phyloP scores from a whole-genome alignment of 1,139 yeast species.

The Lodderomyces jiufengensis region DNA sequence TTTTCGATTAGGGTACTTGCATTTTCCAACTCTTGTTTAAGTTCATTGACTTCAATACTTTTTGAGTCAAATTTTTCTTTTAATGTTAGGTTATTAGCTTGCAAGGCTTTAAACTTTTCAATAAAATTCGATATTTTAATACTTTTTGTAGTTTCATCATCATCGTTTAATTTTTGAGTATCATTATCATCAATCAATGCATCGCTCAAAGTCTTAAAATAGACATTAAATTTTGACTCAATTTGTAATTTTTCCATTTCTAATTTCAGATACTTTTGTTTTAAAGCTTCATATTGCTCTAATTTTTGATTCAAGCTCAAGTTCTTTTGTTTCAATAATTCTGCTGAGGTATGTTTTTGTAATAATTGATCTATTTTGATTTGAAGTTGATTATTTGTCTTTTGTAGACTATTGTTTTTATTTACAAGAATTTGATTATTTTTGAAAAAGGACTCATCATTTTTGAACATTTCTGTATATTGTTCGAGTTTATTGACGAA shows the following conservation, averaged over 20 bases:
- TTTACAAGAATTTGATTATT: slow-evolving; percentile 25
- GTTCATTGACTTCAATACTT: slow-evolving; percentile 14
- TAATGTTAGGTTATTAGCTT: slow-evolving; percentile 37
- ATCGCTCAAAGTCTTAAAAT: slow-evolving; percentile 28
- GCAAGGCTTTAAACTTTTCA: slow-evolving; percentile 30
- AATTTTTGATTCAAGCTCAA: slow-evolving; percentile 33
- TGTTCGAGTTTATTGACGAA: slow-evolving; percentile 42
- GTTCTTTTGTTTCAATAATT: slow-evolving; percentile 39
- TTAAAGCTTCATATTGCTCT: slow-evolving; percentile 37
- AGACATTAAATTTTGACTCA: slow-evolving; percentile 38
- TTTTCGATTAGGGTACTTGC: slow-evolving; percentile 10
- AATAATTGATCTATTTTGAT: slow-evolving; percentile 28
- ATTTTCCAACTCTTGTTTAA: slow-evolving; percentile 20
- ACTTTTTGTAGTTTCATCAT: slow-evolving; percentile 16
- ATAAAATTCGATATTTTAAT: slow-evolving; percentile 27
- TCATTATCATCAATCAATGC: slow-evolving; percentile 13
- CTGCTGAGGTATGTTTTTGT: slow-evolving; percentile 39
- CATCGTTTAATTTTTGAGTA: slow-evolving; percentile 10
- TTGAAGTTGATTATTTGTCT: slow-evolving; percentile 29
- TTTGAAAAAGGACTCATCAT: slow-evolving; percentile 8
- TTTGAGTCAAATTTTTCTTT: slow-evolving; percentile 31
- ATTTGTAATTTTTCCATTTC: slow-evolving; percentile 52
- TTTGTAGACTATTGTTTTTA: slow-evolving; percentile 29
- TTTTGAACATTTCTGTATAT: slow-evolving; percentile 12
- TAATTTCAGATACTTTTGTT: slow-evolving; percentile 46